Conservation (phyloP, 2,329 filamentous ascomycete genomes). For the Eutypa lata region DNA sequence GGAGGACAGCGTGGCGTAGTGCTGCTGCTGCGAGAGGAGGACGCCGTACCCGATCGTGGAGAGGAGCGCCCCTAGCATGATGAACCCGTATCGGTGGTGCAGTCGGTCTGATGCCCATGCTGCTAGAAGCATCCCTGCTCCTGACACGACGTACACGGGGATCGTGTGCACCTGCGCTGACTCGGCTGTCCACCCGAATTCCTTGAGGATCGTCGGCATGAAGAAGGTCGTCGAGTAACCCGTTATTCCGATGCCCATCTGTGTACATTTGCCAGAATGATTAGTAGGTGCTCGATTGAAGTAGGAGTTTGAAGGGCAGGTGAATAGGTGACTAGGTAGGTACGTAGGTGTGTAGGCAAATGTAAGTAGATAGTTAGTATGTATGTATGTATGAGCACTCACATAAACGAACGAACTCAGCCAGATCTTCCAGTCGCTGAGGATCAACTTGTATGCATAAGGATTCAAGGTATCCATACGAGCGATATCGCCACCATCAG, state of each 20-base stretch:
- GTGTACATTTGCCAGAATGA: too few species aligned
- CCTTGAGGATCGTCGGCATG: slow-evolving; percentile 38
- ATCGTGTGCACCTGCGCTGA: slow-evolving; percentile 36
- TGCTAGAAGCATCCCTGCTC: slow-evolving; percentile 26
- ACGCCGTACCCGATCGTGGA: slow-evolving; percentile 31
- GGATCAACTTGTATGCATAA: slow-evolving; percentile 26
- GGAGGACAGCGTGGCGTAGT: slow-evolving; percentile 11
- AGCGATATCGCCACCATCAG: slow-evolving; percentile 22
- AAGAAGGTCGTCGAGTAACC: slow-evolving; percentile 36
- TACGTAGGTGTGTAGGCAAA: too few species aligned
- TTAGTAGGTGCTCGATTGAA: too few species aligned
- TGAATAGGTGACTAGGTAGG: too few species aligned
- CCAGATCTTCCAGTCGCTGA: slow-evolving; percentile 38
- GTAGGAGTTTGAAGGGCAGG: too few species aligned
- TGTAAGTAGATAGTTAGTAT: too few species aligned
- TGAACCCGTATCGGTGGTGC: slow-evolving; percentile 33
- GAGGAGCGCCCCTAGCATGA: slow-evolving; percentile 25
- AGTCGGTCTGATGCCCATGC: slow-evolving; percentile 32
- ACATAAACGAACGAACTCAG: slow-evolving; percentile 29
- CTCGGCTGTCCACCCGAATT: slow-evolving; percentile 34
- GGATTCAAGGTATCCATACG: slow-evolving; percentile 30
- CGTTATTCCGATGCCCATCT: slow-evolving; percentile 28
- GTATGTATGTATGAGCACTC: too few species aligned
- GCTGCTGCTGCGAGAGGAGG: slow-evolving; percentile 26
- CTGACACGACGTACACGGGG: slow-evolving; percentile 33